A percentile compares a stretch with the other conserved stretches of the same genome.
Evolutionary conservation across 306 rosid genomes (phyloP).

Genomic region (Cicer yamashitae): DNA sequence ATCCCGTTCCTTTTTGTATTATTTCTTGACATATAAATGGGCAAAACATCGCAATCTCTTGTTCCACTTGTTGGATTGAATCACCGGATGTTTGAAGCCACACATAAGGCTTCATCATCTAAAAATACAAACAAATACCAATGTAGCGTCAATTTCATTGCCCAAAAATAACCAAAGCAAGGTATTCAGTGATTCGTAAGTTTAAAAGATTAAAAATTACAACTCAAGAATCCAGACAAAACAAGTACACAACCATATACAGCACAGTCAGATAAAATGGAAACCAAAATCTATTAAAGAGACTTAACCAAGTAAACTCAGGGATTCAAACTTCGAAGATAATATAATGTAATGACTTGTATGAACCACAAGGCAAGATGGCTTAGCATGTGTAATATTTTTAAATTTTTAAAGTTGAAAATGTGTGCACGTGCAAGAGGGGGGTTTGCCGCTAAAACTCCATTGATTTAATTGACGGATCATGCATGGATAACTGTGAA

Average conservation of each 20-base stretch:
- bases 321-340: slow-evolving; percentile 3
- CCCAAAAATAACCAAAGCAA: slow-evolving; percentile 8
- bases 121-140: slow-evolving; percentile 35
- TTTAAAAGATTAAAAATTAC: slow-evolving; percentile 6
- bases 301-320: background rate
- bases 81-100: slow-evolving; percentile 94
- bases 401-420: background rate
- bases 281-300: slow-evolving; percentile 11
- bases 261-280: slow-evolving; percentile 11
- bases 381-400: slow-evolving; percentile 5
- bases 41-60: slow-evolving; percentile 92
- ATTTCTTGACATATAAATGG: slow-evolving; percentile 85
- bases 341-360: slow-evolving; percentile 17
- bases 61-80: slow-evolving; percentile 95
- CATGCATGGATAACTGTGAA: slow-evolving; percentile 1
- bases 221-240: slow-evolving; percentile 23
- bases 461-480: slow-evolving; percentile 22
- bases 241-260: slow-evolving; percentile 5
- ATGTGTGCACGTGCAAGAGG: background rate
- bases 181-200: background rate
- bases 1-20: slow-evolving; percentile 79
- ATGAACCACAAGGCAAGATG: slow-evolving; percentile 7
- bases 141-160: slow-evolving; percentile 40
- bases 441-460: slow-evolving; percentile 19
- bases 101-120: slow-evolving; percentile 87